Evolutionary conservation across 2,329 filamentous ascomycete genomes (phyloP).

Genomic region (Setomelanomma holmii): DNA sequence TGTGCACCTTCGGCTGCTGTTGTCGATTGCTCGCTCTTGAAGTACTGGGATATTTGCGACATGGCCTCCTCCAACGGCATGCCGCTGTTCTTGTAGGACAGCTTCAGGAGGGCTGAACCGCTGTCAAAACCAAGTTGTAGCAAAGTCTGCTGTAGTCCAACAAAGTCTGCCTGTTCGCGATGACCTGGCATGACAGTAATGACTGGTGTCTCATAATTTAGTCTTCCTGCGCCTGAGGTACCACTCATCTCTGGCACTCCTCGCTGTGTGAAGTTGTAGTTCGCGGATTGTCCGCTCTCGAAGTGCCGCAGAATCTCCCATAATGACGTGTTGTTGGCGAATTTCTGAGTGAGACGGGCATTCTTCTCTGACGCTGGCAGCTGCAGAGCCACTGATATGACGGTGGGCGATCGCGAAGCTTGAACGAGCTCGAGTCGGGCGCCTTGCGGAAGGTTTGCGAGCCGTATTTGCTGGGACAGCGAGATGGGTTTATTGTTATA

Average conservation of each 20-base stretch:
- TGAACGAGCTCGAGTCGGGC: constrained; percentile 93
- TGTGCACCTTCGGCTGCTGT: constrained; percentile 38
- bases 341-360: constrained; percentile 79
- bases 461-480: constrained; percentile 81
- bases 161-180: constrained; percentile 76
- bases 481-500: constrained; percentile 83
- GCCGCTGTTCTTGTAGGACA: constrained; percentile 78
- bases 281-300: constrained; percentile 63
- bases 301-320: constrained; percentile 93
- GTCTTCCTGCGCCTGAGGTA: constrained; percentile 68
- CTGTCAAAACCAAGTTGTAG: constrained; percentile 86
- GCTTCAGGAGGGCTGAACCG: constrained; percentile 78
- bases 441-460: constrained; percentile 81
- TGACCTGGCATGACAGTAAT: constrained; percentile 76
- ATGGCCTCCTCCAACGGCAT: constrained; percentile 86
- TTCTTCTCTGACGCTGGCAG: constrained; percentile 63
- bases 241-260: constrained; percentile 71
- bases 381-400: constrained; percentile 88
- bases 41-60: constrained; percentile 78
- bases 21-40: constrained; percentile 57
- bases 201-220: constrained; percentile 88
- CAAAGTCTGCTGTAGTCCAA: constrained; percentile 87
- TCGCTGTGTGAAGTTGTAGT: constrained; percentile 82
- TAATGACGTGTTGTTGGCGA: constrained; percentile 84
- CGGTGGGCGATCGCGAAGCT: constrained; percentile 82